A percentile compares a stretch with the other conserved stretches of the same genome.
Evolutionary conservation across 1,139 yeast genomes (phyloP).

Genomic region (Yamadazyma pseudoaaseri): DNA sequence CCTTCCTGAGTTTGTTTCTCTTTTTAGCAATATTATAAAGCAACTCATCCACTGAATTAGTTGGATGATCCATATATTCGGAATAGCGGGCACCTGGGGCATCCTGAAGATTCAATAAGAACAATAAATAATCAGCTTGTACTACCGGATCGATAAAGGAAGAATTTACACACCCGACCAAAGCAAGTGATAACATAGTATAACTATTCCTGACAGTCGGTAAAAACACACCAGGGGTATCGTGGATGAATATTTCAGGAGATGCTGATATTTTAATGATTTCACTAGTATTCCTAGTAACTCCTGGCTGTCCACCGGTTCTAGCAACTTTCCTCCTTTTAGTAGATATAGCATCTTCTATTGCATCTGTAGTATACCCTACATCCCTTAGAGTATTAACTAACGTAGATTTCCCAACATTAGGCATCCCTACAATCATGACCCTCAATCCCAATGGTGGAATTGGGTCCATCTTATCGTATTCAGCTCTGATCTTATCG

Average conservation of each 20-base stretch:
- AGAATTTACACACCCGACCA: conserved; percentile 77
- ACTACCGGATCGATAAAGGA: conserved; percentile 76
- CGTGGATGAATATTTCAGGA: conserved; percentile 74
- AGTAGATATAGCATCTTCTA: conserved; percentile 22
- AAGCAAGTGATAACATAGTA: conserved; percentile 72
- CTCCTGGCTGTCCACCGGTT: conserved; percentile 91
- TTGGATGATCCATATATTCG: conserved; percentile 57
- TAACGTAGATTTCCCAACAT: conserved; percentile 94
- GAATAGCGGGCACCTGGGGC: conserved; percentile 44
- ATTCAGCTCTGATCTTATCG: conserved; percentile 44
- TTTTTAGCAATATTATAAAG: conserved; percentile 53
- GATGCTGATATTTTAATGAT: conserved; percentile 60
- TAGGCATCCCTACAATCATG: conserved; percentile 92
- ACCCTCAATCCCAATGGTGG: conserved; percentile 82
- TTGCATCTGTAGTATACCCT: conserved; percentile 29
- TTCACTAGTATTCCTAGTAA: conserved; percentile 79
- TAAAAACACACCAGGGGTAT: conserved; percentile 90
- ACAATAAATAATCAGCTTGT: conserved; percentile 83
- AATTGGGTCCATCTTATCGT: conserved; percentile 50
- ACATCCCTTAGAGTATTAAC: conserved; percentile 70
- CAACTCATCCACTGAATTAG: conserved; percentile 69
- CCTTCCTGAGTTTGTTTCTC: conserved; percentile 31
- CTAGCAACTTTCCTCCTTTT: conserved; percentile 66
- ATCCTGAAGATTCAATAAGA: conserved; percentile 65
- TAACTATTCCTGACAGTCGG: conserved; percentile 69